Base-by-base conservation (phyloP, 2,329 filamentous ascomycete genomes). In the Cytospora mali region DNA sequence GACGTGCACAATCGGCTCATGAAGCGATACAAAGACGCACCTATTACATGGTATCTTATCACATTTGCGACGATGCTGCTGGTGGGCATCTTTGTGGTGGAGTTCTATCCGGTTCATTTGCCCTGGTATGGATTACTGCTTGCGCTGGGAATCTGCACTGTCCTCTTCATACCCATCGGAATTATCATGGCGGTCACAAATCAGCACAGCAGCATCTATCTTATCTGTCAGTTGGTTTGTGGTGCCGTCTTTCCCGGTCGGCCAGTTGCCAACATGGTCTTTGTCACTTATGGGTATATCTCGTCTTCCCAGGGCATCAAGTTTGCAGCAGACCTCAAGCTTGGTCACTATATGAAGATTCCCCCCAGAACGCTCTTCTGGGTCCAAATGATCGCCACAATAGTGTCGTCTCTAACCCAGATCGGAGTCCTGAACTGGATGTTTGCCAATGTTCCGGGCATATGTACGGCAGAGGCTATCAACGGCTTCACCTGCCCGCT, bases 141-240 rank as follows among this genome's bases (percentile, higher is more conserved):
- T 6, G 90, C 92, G 1, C 81, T 96, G 2, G 84, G 81, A 28
- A 92, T 96, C 59, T 92, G 91, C 65, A 87, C 88, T 23, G 75
- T 94, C 60, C 89, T 96, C 65, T 96, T 96, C 77, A 92, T 96
- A 64, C 92, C 92, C 13, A 94, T 95, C 67, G 92, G 92, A 65
- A 95, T 96, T 72, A 90, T 96, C 70, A 96, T 95, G 90, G 92
- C 92, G 18, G 92, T 96, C 68, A 96, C 92, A 11, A 96, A 95
- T 73, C 91, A 94, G 72, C 91, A 95, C 74, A 92, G 88, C 75
- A 92, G 88, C 74, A 91, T 94, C 68, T 95, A 94, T 73, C 83
- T 95, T 39, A 91, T 95, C 69, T 94, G 91, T 73, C 92, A 95
- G 75, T 83, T 96, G 62, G 88, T 95, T 67, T 94, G 91, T 66